Conservation (phyloP, 768 basidiomycete species). For the Tylopilus plumbeoviolaceoides region DNA sequence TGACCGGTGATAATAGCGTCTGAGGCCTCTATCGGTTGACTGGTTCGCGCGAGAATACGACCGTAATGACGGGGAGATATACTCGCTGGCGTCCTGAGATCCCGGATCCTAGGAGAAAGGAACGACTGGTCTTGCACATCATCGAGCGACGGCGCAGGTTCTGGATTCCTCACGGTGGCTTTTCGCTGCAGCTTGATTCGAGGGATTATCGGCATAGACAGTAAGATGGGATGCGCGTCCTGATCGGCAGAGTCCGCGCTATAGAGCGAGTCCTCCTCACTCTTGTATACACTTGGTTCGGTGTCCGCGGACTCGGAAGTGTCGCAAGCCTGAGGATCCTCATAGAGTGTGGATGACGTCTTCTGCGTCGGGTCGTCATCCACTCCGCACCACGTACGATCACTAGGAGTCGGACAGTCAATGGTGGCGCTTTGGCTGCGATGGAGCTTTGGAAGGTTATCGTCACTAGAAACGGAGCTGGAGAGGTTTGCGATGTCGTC, state of each 20-base stretch:
- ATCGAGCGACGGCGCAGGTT: not conserved
- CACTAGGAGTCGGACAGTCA: not conserved
- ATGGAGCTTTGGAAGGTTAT: not conserved
- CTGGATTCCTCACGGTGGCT: slow-evolving; percentile 18
- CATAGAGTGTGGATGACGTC: not conserved
- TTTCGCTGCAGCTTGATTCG: slow-evolving; percentile 26
- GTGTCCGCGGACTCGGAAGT: not conserved
- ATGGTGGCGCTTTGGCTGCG: not conserved
- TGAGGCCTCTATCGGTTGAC: not conserved
- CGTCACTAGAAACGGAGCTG: not conserved
- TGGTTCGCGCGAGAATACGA: not conserved
- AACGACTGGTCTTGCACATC: not conserved
- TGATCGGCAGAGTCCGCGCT: slow-evolving; percentile 25
- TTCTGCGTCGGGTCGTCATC: not conserved
- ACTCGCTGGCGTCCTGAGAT: slow-evolving; percentile 9
- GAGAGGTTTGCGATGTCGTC: slow-evolving; percentile 9
- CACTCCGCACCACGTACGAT: not conserved
- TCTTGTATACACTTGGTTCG: not conserved
- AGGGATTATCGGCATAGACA: slow-evolving; percentile 29
- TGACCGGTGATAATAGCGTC: not conserved
- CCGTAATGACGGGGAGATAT: slow-evolving; percentile 18
- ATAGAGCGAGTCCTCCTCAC: slow-evolving; percentile 22
- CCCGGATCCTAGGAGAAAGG: slow-evolving; percentile 22
- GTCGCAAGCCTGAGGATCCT: not conserved
- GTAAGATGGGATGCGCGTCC: slow-evolving; percentile 17